Conservation (phyloP, 176 grass and related monocot genomes). For the Panicum miliaceum region DNA sequence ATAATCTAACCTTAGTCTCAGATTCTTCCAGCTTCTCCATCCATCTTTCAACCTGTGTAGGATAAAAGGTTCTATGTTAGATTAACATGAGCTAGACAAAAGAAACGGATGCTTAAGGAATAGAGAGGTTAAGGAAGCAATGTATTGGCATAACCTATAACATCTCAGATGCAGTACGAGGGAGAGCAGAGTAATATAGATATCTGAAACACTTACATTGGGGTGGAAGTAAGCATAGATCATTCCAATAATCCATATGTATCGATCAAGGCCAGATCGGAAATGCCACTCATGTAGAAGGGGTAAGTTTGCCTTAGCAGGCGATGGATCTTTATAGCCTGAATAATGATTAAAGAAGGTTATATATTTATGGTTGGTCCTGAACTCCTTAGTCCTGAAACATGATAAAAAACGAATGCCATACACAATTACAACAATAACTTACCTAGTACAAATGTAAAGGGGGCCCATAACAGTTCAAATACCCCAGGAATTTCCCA, state of each 20-base stretch:
- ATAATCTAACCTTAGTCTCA: conserved; percentile 77
- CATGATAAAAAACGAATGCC: conserved; percentile 19
- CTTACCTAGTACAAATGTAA: conserved; percentile 87
- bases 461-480: conserved; percentile 78
- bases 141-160: not conserved
- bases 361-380: not conserved
- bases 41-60: conserved; percentile 84
- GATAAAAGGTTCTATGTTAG: not conserved
- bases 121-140: not conserved
- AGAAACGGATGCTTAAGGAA: conserved; percentile 2
- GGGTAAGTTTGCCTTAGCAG: conserved; percentile 73
- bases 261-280: conserved; percentile 93
- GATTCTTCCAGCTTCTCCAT: conserved; percentile 97
- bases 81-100: conserved; percentile 13
- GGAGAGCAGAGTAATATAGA: not conserved
- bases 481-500: conserved; percentile 96
- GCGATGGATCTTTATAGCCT: conserved; percentile 92
- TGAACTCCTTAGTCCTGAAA: not conserved
- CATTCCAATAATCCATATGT: conserved; percentile 99
- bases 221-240: conserved; percentile 99
- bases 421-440: conserved; percentile 22
- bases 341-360: conserved; percentile 43
- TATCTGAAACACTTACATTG: conserved; percentile 66
- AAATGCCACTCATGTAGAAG: conserved; percentile 95
- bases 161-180: not conserved